Conservation (phyloP, 805 yeast genomes). For the Saccharomycopsis selenospora region DNA sequence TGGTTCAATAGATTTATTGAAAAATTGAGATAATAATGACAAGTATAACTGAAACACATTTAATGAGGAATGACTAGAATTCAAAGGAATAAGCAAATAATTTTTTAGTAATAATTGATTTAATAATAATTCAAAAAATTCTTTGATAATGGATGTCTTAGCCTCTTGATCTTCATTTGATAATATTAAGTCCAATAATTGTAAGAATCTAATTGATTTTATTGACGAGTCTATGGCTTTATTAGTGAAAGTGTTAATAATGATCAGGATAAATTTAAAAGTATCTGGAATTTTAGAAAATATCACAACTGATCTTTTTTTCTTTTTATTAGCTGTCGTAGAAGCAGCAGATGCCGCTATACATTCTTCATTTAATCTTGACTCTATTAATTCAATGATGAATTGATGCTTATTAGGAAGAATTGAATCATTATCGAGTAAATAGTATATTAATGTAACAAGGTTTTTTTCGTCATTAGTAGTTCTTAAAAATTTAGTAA, state of each 20-base stretch:
- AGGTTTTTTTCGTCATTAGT: constrained; percentile 4
- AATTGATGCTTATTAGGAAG: constrained; percentile 14
- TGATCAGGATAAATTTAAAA: constrained; percentile 5
- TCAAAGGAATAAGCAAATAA: constrained; percentile 6
- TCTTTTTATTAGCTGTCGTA: background rate
- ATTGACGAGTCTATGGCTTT: background rate
- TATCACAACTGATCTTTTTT: background rate
- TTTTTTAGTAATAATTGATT: background rate
- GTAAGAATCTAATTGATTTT: constrained; percentile 13
- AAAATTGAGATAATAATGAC: constrained; percentile 3
- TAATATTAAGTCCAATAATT: constrained; percentile 3
- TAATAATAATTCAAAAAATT: background rate
- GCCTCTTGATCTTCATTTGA: background rate
- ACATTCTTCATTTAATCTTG: constrained; percentile 8
- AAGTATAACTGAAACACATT: constrained; percentile 6
- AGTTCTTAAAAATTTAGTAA: constrained; percentile 17
- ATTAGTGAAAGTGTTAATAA: background rate
- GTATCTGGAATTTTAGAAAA: constrained; percentile 7
- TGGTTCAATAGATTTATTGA: background rate
- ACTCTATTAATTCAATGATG: constrained; percentile 10
- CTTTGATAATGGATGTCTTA: background rate
- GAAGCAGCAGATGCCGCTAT: too few relatives aligned
- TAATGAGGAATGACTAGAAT: background rate
- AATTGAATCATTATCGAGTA: constrained; percentile 8
- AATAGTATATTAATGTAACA: background rate